phyloP scores from a whole-genome alignment of 306 rosid genomes.

The Quercus ilex region DNA sequence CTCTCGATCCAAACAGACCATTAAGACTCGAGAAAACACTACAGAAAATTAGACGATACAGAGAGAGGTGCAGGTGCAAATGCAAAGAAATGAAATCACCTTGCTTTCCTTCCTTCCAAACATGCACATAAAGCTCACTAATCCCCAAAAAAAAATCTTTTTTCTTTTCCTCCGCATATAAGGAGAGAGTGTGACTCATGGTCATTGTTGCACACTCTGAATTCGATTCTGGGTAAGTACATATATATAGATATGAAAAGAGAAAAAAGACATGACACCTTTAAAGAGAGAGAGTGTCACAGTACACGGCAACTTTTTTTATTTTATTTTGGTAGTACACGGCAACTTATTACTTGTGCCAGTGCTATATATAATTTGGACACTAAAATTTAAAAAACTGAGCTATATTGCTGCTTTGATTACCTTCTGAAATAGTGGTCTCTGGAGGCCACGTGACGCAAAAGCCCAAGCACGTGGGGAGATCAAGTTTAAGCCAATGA shows the following conservation, averaged over 20 bases:
- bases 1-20: neutral
- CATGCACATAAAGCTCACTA: neutral
- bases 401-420: too few species aligned
- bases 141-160: too few species aligned
- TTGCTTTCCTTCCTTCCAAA: neutral
- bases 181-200: too few species aligned
- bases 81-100: constrained; percentile 37
- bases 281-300: neutral
- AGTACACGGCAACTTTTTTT: neutral
- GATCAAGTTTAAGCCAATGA: neutral
- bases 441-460: neutral
- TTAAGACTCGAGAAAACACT: neutral
- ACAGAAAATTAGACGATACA: neutral
- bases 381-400: too few species aligned
- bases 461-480: neutral
- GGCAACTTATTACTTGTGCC: neutral
- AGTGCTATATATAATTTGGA: too few species aligned
- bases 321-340: too few species aligned
- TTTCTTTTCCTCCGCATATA: too few species aligned
- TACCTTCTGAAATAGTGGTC: too few species aligned
- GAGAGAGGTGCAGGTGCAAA: constrained; percentile 52
- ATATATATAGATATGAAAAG: neutral
- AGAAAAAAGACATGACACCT: neutral
- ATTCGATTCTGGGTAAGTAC: too few species aligned
- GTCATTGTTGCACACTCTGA: too few species aligned